phyloP scores from a whole-genome alignment of 208 protist species.

The Phytomonas sp. region DNA sequence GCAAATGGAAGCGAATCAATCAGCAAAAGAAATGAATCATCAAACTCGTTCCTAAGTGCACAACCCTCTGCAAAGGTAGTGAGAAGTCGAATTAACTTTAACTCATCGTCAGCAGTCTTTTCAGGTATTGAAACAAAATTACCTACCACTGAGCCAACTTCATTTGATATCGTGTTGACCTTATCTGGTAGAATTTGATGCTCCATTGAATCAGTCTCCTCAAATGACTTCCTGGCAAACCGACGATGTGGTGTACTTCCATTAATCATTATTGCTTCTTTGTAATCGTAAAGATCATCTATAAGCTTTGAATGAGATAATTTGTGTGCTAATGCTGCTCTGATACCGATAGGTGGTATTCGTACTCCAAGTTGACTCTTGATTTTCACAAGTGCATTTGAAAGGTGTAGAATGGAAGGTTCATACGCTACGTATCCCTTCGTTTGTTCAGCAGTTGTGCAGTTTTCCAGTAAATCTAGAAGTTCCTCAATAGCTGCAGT shows the following conservation, averaged over 20 bases:
- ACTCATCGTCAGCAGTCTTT: constrained; percentile 56
- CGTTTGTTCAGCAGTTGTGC: constrained; percentile 21
- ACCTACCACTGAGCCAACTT: constrained; percentile 33
- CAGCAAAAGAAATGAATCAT: constrained; percentile 46
- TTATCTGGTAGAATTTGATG: constrained; percentile 6
- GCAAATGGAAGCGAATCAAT: constrained; percentile 47
- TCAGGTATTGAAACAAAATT: constrained; percentile 33
- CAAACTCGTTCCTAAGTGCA: constrained; percentile 27
- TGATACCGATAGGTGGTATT: constrained; percentile 48
- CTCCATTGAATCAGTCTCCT: constrained; percentile 15
- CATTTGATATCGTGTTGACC: constrained; percentile 11
- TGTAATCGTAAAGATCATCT: constrained; percentile 78
- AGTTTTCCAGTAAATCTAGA: constrained; percentile 29
- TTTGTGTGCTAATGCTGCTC: constrained; percentile 29
- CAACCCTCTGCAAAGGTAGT: constrained; percentile 75
- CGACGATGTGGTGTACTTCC: constrained; percentile 79
- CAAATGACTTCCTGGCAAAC: constrained; percentile 31
- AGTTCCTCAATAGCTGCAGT: constrained; percentile 31
- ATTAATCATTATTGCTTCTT: constrained; percentile 20
- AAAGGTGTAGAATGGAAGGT: constrained; percentile 23
- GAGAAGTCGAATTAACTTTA: constrained; percentile 60
- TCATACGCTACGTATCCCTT: constrained; percentile 38
- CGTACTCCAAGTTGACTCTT: constrained; percentile 46
- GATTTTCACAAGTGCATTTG: constrained; percentile 34
- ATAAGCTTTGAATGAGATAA: constrained; percentile 41